A percentile compares a stretch with the other conserved stretches of the same genome.
phyloP scores from a whole-genome alignment of 1,284 basidiomycete genomes.

The Melampsora abietis-canadensis region DNA sequence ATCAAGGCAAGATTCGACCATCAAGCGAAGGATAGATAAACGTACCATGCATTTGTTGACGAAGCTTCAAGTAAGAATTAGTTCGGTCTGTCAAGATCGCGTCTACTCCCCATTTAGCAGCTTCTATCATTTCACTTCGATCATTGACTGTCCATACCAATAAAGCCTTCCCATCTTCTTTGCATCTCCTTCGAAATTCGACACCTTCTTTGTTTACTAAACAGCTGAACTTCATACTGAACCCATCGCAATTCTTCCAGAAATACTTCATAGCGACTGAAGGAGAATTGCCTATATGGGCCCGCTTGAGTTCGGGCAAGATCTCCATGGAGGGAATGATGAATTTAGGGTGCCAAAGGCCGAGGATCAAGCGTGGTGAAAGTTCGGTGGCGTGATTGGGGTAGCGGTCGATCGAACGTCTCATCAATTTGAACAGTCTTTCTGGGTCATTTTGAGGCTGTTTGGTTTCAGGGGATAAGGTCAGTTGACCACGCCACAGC shows the following conservation, averaged over 20 bases:
- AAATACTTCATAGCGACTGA: conserved; percentile 75
- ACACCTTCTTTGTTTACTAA: conserved; percentile 67
- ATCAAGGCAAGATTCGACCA: background rate
- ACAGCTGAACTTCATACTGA: conserved; percentile 76
- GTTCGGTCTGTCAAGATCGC: conserved; percentile 85
- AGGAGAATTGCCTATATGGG: conserved; percentile 72
- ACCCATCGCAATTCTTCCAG: conserved; percentile 81
- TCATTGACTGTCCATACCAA: conserved; percentile 98
- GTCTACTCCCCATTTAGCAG: conserved; percentile 82
- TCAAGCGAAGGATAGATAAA: conserved; percentile 26
- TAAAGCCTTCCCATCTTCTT: conserved; percentile 73
- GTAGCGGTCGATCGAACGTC: conserved; percentile 67
- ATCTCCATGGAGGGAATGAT: conserved; percentile 69
- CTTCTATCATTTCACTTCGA: conserved; percentile 89
- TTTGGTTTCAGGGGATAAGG: conserved; percentile 44
- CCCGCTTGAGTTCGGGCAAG: conserved; percentile 77
- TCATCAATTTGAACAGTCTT: conserved; percentile 80
- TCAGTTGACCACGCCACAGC: background rate
- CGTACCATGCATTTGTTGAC: conserved; percentile 65
- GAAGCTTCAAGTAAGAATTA: conserved; percentile 69
- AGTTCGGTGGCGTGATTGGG: conserved; percentile 73
- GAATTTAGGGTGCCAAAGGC: conserved; percentile 88
- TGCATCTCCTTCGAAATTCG: conserved; percentile 75
- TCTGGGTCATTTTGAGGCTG: conserved; percentile 90
- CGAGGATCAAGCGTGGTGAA: conserved; percentile 85